Percentiles rank a stretch among this genome's conserved stretches.
phyloP scores from a whole-genome alignment of 2,329 filamentous ascomycete genomes.

The Aspergillus spinulosporus region DNA sequence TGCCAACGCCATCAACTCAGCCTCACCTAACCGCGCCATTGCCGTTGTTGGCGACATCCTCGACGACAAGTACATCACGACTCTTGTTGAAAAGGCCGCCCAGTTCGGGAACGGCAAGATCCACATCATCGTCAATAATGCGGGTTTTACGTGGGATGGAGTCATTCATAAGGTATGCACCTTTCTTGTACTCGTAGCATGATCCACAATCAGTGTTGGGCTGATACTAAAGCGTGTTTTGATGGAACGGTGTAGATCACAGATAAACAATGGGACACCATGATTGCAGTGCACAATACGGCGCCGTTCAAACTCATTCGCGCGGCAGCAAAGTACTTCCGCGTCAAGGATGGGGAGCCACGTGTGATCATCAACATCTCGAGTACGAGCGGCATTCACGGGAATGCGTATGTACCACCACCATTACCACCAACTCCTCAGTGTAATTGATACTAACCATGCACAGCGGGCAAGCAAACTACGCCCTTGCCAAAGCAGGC shows the following conservation, averaged over 20 bases:
- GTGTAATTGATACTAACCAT: background rate
- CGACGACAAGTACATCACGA: slow-evolving; percentile 66
- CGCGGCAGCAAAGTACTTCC: slow-evolving; percentile 80
- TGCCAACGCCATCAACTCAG: slow-evolving; percentile 67
- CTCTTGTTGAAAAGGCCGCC: slow-evolving; percentile 71
- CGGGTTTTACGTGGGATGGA: slow-evolving; percentile 89
- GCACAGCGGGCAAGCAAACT: slow-evolving; percentile 75
- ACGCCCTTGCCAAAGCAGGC: slow-evolving; percentile 80
- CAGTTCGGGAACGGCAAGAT: slow-evolving; percentile 85
- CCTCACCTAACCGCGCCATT: slow-evolving; percentile 64
- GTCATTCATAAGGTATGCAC: slow-evolving; percentile 73
- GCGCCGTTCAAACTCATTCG: slow-evolving; percentile 83
- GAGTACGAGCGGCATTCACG: slow-evolving; percentile 77
- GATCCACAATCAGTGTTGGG: too few species aligned
- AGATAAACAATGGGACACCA: slow-evolving; percentile 89
- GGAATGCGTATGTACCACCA: slow-evolving; percentile 61
- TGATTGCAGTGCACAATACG: slow-evolving; percentile 78
- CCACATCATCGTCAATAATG: slow-evolving; percentile 88
- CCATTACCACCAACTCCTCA: background rate
- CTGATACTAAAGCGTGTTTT: background rate
- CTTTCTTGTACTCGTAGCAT: too few species aligned
- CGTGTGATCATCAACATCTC: slow-evolving; percentile 77
- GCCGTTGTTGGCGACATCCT: slow-evolving; percentile 76
- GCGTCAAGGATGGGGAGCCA: slow-evolving; percentile 77
- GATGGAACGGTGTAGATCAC: slow-evolving; percentile 58